Conservation (phyloP, 2,329 filamentous ascomycete genomes). For the Aspergillus novoparasiticus region DNA sequence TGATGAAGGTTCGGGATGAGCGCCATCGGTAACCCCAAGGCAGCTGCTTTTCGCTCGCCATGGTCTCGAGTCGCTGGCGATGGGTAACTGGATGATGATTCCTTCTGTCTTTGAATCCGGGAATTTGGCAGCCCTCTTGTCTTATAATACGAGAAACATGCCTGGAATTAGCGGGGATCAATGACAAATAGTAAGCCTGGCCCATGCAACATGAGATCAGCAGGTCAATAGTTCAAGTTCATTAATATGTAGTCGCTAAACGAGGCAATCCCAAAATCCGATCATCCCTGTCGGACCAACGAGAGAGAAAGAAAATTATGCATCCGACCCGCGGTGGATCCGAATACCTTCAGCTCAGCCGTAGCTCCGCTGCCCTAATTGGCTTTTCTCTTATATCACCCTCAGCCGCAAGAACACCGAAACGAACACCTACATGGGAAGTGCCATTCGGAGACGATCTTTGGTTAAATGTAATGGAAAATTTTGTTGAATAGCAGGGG, state of each 20-base stretch:
- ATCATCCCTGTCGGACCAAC: background rate
- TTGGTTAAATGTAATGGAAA: too few relatives aligned
- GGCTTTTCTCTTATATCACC: background rate
- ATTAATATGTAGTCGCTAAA: background rate
- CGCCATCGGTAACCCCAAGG: conserved; percentile 19
- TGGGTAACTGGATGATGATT: background rate
- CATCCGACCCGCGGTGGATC: background rate
- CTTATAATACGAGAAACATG: background rate
- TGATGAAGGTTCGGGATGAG: conserved; percentile 18
- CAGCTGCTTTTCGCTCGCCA: background rate
- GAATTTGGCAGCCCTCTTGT: background rate
- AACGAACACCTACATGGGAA: background rate
- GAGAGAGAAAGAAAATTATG: background rate
- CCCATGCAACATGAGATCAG: background rate
- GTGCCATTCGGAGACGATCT: too few relatives aligned
- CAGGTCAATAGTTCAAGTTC: too few relatives aligned
- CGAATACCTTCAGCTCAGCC: background rate
- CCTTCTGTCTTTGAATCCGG: background rate
- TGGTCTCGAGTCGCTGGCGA: background rate
- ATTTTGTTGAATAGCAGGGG: too few relatives aligned
- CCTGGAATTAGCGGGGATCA: background rate
- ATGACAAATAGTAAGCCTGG: background rate
- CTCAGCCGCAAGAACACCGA: background rate
- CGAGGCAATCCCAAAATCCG: background rate
- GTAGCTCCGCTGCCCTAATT: background rate